Conservation (phyloP, 1,284 basidiomycete species). For the Xanthoconium separans region DNA sequence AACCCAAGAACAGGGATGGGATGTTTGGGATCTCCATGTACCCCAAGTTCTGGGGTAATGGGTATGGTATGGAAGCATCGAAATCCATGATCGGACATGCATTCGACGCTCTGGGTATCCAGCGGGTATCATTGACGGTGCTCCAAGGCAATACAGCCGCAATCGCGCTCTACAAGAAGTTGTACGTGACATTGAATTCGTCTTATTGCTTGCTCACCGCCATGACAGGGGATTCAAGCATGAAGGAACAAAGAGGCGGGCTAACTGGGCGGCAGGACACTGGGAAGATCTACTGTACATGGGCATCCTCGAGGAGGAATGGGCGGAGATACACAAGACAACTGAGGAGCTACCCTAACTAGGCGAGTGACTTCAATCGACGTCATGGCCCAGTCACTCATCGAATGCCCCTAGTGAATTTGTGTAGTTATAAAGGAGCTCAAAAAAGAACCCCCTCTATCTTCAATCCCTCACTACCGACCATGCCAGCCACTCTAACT, state of each 20-base stretch:
- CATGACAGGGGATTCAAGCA: conserved; percentile 18
- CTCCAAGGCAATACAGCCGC: conserved; percentile 22
- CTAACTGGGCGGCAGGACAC: conserved; percentile 16
- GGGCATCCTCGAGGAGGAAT: conserved; percentile 19
- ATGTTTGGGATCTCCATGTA: conserved; percentile 17
- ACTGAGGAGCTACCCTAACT: conserved; percentile 2
- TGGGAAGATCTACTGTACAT: conserved; percentile 23
- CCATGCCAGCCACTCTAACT: conserved; percentile 19
- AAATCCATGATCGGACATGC: conserved; percentile 24
- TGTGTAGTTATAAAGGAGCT: conserved; percentile 6
- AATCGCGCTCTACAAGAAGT: conserved; percentile 24
- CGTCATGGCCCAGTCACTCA: background rate
- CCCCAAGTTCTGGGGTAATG: conserved; percentile 25
- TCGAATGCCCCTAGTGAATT: background rate
- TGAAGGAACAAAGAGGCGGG: conserved; percentile 19
- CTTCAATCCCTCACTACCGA: background rate
- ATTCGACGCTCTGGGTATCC: conserved; percentile 25
- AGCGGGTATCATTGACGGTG: conserved; percentile 25
- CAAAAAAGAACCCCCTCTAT: background rate
- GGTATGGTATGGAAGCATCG: conserved; percentile 28
- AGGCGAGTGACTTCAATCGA: background rate
- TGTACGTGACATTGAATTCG: conserved; percentile 16
- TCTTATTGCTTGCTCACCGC: background rate
- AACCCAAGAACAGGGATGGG: conserved; percentile 30
- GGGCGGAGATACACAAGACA: conserved; percentile 1